A percentile compares a stretch with the other conserved stretches of the same genome.
Evolutionary conservation across 2,329 filamentous ascomycete species (phyloP).

Genomic region (Cordyceps militaris): DNA sequence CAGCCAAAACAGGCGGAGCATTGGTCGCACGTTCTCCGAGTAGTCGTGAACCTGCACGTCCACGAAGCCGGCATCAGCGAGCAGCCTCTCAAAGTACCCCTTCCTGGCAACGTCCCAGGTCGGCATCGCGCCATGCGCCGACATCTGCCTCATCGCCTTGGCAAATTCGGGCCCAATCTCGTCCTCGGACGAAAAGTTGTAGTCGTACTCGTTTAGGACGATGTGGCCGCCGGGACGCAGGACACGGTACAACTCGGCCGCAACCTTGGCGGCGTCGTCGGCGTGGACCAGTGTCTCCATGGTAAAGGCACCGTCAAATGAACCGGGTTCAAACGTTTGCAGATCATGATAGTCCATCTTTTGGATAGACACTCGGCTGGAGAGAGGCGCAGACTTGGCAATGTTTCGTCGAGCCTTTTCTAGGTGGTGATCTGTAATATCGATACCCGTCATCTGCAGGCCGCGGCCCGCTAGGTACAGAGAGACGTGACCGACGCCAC

Average conservation of each 20-base stretch:
- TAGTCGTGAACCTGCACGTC: constrained; percentile 38
- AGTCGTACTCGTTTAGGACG: constrained; percentile 41
- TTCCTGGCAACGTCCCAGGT: constrained; percentile 31
- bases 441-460: constrained; percentile 38
- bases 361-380: constrained; percentile 30
- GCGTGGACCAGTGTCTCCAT: constrained; percentile 52
- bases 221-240: constrained; percentile 41
- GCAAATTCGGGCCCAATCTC: constrained; percentile 22
- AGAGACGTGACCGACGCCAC: constrained; percentile 43
- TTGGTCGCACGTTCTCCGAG: constrained; percentile 40
- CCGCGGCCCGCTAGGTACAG: constrained; percentile 37
- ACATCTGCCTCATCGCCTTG: constrained; percentile 30
- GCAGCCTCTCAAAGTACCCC: constrained; percentile 33
- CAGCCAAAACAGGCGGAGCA: constrained; percentile 40
- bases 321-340: constrained; percentile 28
- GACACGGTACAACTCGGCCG: constrained; percentile 39
- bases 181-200: constrained; percentile 25
- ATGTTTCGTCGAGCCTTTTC: constrained; percentile 36
- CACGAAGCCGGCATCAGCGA: constrained; percentile 38
- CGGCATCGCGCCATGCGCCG: constrained; percentile 39
- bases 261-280: constrained; percentile 36
- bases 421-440: constrained; percentile 42
- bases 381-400: constrained; percentile 23
- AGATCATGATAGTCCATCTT: constrained; percentile 47
- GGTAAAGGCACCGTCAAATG: constrained; percentile 46